A percentile compares a stretch with the other conserved stretches of the same genome.
Evolutionary conservation across 73 alveolate genomes (phyloP).

Genomic region (Paramecium biaurelia): DNA sequence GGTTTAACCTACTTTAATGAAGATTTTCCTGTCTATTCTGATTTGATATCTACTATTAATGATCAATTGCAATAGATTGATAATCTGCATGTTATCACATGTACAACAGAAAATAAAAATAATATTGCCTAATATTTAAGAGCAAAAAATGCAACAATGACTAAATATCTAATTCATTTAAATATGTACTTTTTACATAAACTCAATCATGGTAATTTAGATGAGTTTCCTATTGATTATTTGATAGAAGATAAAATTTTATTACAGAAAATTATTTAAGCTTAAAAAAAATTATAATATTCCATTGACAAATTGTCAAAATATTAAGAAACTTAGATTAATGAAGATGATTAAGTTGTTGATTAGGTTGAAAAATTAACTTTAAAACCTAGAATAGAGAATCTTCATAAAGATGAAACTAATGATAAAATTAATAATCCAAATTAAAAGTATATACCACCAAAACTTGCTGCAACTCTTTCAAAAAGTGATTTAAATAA

Average conservation of each 20-base stretch:
- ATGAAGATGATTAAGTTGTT: not conserved
- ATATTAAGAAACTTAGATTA: not conserved
- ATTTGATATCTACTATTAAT: not conserved
- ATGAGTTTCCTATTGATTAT: conserved; percentile 24
- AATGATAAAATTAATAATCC: not conserved
- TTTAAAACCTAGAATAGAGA: conserved; percentile 17
- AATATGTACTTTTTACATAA: not conserved
- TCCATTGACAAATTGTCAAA: conserved; percentile 9
- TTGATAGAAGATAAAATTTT: not conserved
- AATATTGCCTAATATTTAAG: conserved; percentile 19
- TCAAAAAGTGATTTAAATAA: conserved; percentile 16
- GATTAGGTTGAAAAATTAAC: not conserved
- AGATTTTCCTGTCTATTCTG: not conserved
- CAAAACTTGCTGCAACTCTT: conserved; percentile 21
- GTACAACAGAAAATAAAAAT: not conserved
- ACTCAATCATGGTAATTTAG: not conserved
- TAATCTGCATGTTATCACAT: not conserved
- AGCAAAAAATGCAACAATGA: conserved; percentile 48
- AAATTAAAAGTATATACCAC: conserved; percentile 31
- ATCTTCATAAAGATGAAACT: not conserved
- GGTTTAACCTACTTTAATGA: conserved; percentile 15
- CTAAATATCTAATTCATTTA: not conserved
- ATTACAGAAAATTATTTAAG: not conserved
- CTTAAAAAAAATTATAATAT: conserved; percentile 45
- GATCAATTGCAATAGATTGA: not conserved